phyloP scores from a whole-genome alignment of 2,329 filamentous ascomycete species.

The Sclerotinia glacialis region DNA sequence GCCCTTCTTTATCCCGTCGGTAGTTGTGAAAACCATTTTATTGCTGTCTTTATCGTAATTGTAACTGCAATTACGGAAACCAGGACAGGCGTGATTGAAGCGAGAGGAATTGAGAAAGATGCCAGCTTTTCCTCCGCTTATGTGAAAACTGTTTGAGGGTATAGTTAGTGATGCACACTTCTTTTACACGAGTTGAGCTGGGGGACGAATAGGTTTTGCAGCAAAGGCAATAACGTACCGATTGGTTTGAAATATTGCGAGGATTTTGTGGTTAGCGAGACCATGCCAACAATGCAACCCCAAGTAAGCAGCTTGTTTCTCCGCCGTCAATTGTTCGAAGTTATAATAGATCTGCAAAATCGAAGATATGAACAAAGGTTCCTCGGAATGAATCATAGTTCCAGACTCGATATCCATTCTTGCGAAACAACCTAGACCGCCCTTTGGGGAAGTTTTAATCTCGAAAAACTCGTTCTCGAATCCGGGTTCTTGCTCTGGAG shows the following conservation, averaged over 20 bases:
- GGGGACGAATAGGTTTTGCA: not conserved
- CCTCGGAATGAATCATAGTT: conserved; percentile 33
- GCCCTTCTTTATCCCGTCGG: conserved; percentile 43
- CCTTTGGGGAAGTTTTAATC: conserved; percentile 32
- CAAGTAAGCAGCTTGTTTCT: conserved; percentile 30
- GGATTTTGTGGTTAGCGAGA: conserved; percentile 22
- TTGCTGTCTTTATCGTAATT: conserved; percentile 34
- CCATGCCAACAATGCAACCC: conserved; percentile 27
- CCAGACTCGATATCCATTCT: conserved; percentile 31
- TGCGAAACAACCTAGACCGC: conserved; percentile 38
- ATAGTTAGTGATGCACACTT: not conserved
- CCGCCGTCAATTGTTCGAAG: conserved; percentile 27
- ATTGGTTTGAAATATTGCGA: conserved; percentile 37
- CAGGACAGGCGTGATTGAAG: conserved; percentile 58
- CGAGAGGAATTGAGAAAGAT: conserved; percentile 50
- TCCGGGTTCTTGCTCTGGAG: not conserved
- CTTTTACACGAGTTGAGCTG: not conserved
- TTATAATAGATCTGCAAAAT: conserved; percentile 25
- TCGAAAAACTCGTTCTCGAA: conserved; percentile 36
- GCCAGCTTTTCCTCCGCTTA: not conserved
- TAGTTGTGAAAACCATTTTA: conserved; percentile 45
- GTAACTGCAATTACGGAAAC: conserved; percentile 47
- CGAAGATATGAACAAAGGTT: conserved; percentile 31
- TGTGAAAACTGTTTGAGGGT: conserved; percentile 1
- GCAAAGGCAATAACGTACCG: conserved; percentile 28